Evolutionary conservation across 768 basidiomycete species (phyloP).

Genomic region (Termitomyces sp.): DNA sequence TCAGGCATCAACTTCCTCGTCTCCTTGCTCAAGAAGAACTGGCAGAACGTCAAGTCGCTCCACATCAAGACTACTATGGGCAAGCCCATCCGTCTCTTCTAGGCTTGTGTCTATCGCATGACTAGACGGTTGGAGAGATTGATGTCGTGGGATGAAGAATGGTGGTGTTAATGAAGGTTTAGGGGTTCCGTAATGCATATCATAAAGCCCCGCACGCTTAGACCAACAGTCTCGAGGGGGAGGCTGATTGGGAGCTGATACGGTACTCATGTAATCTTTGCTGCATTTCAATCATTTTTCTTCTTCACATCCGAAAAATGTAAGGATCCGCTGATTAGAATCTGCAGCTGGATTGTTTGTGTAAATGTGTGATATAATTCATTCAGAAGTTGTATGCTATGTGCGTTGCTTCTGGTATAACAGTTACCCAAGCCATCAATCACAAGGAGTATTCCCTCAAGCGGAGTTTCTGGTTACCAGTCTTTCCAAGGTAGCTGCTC

Average conservation of each 20-base stretch:
- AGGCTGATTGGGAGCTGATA: conserved; percentile 90
- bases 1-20: conserved; percentile 99
- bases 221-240: conserved; percentile 78
- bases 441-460: background rate
- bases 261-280: conserved; percentile 22
- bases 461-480: background rate
- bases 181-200: conserved; percentile 67
- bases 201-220: conserved; percentile 98
- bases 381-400: background rate
- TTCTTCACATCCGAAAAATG: background rate
- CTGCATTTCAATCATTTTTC: background rate
- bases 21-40: conserved; percentile 98
- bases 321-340: background rate
- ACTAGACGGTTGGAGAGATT: conserved; percentile 7
- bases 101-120: conserved; percentile 19
- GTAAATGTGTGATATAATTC: too few relatives aligned
- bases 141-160: conserved; percentile 10
- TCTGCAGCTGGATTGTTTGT: too few relatives aligned
- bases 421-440: background rate
- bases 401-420: background rate
- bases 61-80: conserved; percentile 99
- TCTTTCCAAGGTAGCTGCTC: background rate
- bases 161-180: conserved; percentile 16
- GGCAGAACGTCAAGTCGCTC: conserved; percentile 98
- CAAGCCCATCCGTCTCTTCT: conserved; percentile 95